Evolutionary conservation across 2,329 filamentous ascomycete species (phyloP), one percentile per base, ranked within the genome.

Genomic region (Xylaria sp.): DNA sequence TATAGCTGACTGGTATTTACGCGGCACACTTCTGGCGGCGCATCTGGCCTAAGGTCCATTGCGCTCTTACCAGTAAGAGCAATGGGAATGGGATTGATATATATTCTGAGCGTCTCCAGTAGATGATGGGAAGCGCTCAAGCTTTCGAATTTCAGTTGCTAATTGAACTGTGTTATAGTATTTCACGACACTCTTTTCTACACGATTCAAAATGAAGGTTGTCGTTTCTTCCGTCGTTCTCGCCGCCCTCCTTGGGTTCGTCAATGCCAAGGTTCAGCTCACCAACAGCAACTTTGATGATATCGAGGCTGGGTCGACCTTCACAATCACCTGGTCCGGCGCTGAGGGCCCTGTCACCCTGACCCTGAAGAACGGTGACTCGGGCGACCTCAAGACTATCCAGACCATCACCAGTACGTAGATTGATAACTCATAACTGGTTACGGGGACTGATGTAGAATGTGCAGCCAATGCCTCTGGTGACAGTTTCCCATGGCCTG

Each of bases 321-420:
- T 84, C 76, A 79, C 76, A 63, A 76, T 86, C 66, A 83, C 76
- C 60, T 86, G 83, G 83, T 39, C 68, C 58, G 78, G 77, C 32
- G 80, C 79, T 39, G 60, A 68, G 4, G 82, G 82, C 45, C 76
- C 81, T 13, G 83, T 84, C 67, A 83, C 80, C 65, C 75, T 86
- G 60, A 75, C 65, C 20, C 74, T 86, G 59, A 78, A 81, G 76
- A 75, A 76, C 32, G 84, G 84, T 52, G 41, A 75, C n/a, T 52
- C 73, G 10, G 68, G 61, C 43, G 69, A 81, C 74, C 79, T 86
- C 45, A 60, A 77, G 50, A 72, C 73, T 43, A 78, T 83, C 62
- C 13, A 70, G 62, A 72, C 73, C 50, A 73, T 84, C 59, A 76
- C 75, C 64, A 70, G 82, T 84, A 79, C 65, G 82, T 77, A 2